phyloP scores from a whole-genome alignment of 495 filamentous ascomycete genomes.

The Podospora pseudopauciseta region DNA sequence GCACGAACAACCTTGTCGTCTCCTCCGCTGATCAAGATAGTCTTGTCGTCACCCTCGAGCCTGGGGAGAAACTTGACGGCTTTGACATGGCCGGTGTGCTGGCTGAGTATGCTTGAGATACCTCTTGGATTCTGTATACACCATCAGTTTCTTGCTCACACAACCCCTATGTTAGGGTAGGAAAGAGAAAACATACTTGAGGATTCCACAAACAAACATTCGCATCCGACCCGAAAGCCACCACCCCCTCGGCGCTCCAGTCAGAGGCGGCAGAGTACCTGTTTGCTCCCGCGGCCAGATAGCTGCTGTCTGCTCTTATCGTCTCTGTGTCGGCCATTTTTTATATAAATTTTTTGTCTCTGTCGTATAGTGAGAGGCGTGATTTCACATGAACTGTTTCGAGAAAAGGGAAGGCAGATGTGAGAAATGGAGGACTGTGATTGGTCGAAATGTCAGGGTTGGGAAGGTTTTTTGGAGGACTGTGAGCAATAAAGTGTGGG shows the following conservation, averaged over 20 bases:
- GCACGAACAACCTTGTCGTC: conserved; percentile 74
- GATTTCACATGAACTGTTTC: background rate
- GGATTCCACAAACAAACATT: conserved; percentile 90
- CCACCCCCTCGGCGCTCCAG: conserved; percentile 71
- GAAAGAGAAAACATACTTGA: conserved; percentile 51
- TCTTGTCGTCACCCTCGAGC: conserved; percentile 41
- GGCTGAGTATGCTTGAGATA: conserved; percentile 65
- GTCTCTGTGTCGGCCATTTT: conserved; percentile 20
- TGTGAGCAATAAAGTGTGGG: background rate
- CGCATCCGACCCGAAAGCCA: conserved; percentile 86
- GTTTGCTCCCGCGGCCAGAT: conserved; percentile 84
- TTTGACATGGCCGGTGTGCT: conserved; percentile 78
- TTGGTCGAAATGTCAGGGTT: background rate
- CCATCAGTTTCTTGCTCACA: background rate
- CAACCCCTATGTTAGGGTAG: background rate
- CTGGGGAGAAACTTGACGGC: conserved; percentile 73
- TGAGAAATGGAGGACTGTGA: background rate
- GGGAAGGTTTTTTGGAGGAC: background rate
- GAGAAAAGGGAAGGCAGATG: background rate
- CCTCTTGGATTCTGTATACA: conserved; percentile 53
- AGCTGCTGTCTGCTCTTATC: conserved; percentile 42
- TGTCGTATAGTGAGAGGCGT: background rate
- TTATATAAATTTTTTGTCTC: background rate
- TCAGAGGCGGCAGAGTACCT: conserved; percentile 85
- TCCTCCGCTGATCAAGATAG: conserved; percentile 71